Percentiles rank a stretch among this genome's conserved stretches.
These are phyloP conservation scores for Pterocarpus santalinus DNA, from an alignment of 306 rosid genomes.

Conservation along the genomic window DNA sequence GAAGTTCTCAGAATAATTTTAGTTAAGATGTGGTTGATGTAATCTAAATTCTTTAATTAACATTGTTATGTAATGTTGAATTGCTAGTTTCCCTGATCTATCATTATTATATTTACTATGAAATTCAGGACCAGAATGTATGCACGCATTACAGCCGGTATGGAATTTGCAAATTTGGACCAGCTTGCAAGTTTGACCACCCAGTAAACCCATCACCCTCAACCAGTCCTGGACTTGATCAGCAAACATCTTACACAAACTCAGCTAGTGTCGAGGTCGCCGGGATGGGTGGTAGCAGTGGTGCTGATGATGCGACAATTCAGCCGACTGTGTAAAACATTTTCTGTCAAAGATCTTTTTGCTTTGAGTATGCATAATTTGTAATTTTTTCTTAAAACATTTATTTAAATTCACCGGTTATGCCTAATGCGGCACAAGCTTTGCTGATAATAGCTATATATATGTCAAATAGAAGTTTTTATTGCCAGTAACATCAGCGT, in stretches of 20 bases:
- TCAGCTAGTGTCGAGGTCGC: conserved; percentile 49
- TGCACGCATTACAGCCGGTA: conserved; percentile 82
- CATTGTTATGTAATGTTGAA: not conserved
- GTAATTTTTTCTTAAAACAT: conserved; percentile 46
- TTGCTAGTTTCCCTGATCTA: conserved; percentile 28
- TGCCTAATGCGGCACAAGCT: conserved; percentile 52
- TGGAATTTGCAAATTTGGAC: conserved; percentile 95
- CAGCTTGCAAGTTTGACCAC: conserved; percentile 87
- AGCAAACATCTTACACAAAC: conserved; percentile 52
- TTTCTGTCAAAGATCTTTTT: conserved; percentile 40
- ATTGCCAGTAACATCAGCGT: conserved; percentile 26
- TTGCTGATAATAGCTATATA: conserved; percentile 55
- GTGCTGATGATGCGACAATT: conserved; percentile 49
- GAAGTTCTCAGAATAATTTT: not conserved
- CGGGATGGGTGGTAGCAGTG: conserved; percentile 59
- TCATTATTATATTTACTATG: not conserved
- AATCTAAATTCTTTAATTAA: not conserved
- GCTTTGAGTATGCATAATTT: conserved; percentile 53
- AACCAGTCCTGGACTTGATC: conserved; percentile 56
- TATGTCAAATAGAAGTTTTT: conserved; percentile 42
- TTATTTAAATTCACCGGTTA: conserved; percentile 44
- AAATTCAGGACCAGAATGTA: conserved; percentile 75
- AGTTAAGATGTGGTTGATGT: not conserved
- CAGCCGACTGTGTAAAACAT: conserved; percentile 51
- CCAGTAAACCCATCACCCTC: conserved; percentile 53